phyloP scores from a whole-genome alignment of 345 rosid genomes.

The Erucastrum elatum region DNA sequence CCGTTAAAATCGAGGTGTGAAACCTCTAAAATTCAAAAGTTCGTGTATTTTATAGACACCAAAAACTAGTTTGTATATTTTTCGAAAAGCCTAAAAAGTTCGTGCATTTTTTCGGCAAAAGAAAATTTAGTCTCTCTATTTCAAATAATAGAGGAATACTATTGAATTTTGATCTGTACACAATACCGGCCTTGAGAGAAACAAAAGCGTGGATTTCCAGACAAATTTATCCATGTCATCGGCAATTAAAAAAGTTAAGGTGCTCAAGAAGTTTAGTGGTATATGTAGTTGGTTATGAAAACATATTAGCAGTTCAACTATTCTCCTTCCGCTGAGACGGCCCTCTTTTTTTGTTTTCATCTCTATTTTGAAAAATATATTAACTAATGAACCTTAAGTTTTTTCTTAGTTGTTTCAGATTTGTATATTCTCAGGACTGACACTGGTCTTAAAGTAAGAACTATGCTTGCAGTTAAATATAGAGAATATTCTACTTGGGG shows the following conservation, averaged over 20 bases:
- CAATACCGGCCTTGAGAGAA: neutral
- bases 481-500: conserved; percentile 21
- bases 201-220: neutral
- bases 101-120: too few relatives aligned
- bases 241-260: neutral
- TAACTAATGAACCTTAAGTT: neutral
- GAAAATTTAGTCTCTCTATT: too few relatives aligned
- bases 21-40: too few relatives aligned
- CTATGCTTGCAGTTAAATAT: conserved; percentile 5
- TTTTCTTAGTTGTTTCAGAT: neutral
- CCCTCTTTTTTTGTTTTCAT: too few relatives aligned
- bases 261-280: neutral
- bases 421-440: neutral
- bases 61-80: too few relatives aligned
- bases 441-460: conserved; percentile 8
- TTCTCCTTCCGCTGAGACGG: too few relatives aligned
- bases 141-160: conserved; percentile 6
- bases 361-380: neutral
- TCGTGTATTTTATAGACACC: too few relatives aligned
- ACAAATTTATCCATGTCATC: neutral
- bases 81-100: too few relatives aligned
- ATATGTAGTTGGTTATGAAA: neutral
- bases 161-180: conserved; percentile 7
- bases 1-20: too few relatives aligned
- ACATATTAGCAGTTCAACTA: neutral